Evolutionary conservation across 305 asterid species (phyloP).

Genomic region (Euphrasia arctica): DNA sequence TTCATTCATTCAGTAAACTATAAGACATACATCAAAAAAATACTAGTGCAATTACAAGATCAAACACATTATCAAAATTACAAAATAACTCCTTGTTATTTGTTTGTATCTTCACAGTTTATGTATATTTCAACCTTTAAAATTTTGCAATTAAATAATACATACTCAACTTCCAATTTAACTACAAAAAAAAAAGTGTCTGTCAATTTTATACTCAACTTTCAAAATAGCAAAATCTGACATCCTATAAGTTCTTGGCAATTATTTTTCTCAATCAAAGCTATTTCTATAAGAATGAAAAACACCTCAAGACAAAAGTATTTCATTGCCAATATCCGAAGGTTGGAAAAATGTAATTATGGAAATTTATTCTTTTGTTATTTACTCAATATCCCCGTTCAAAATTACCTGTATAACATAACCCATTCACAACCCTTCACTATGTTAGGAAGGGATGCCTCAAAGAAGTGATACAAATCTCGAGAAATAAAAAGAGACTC

Average conservation of each 20-base stretch:
- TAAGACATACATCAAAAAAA: conserved; percentile 36
- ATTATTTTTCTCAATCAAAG: too few species aligned
- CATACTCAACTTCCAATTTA: too few species aligned
- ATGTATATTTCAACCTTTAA: too few species aligned
- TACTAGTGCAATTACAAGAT: conserved; percentile 12
- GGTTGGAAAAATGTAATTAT: not conserved
- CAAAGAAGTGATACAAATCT: conserved; percentile 69
- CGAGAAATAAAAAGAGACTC: conserved; percentile 71
- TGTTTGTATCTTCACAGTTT: not conserved
- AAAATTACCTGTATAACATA: conserved; percentile 71
- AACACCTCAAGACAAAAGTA: too few species aligned
- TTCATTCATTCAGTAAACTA: conserved; percentile 63
- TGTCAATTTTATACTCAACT: too few species aligned
- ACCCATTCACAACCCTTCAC: conserved; percentile 93
- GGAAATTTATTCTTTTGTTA: not conserved
- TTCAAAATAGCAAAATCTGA: too few species aligned
- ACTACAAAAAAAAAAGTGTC: too few species aligned
- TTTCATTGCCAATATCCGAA: too few species aligned
- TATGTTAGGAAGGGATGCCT: conserved; percentile 87
- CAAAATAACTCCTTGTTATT: not conserved
- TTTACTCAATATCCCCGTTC: not conserved
- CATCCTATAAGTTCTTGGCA: too few species aligned
- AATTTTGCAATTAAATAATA: too few species aligned
- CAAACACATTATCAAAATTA: not conserved
- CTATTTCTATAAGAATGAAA: too few species aligned